phyloP scores from a whole-genome alignment of 495 filamentous ascomycete genomes.

The Daldinia grandis region DNA sequence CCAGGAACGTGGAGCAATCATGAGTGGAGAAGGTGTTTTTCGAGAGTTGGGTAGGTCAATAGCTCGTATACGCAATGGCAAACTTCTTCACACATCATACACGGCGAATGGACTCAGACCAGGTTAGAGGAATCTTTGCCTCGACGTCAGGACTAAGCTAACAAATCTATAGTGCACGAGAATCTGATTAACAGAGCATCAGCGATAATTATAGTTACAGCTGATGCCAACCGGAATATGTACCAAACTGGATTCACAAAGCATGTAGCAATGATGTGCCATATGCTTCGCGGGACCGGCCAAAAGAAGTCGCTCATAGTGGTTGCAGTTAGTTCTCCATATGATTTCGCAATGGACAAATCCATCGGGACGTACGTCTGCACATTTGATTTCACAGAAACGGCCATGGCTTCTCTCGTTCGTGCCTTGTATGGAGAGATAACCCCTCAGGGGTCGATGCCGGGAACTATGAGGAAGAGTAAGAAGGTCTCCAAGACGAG shows the following conservation, averaged over 20 bases:
- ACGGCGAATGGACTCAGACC: slow-evolving; percentile 88
- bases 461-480: slow-evolving; percentile 82
- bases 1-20: slow-evolving; percentile 72
- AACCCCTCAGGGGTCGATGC: slow-evolving; percentile 73
- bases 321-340: slow-evolving; percentile 89
- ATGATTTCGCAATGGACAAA: slow-evolving; percentile 93
- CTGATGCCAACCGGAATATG: slow-evolving; percentile 87
- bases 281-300: slow-evolving; percentile 61
- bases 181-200: slow-evolving; percentile 86
- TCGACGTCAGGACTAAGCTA: not conserved
- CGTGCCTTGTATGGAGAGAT: slow-evolving; percentile 83
- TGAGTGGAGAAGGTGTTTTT: slow-evolving; percentile 89
- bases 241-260: slow-evolving; percentile 93
- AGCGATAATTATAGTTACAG: slow-evolving; percentile 85
- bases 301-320: slow-evolving; percentile 80
- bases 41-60: slow-evolving; percentile 82
- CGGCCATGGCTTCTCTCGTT: slow-evolving; percentile 81
- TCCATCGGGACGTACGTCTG: slow-evolving; percentile 88
- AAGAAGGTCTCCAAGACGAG: slow-evolving; percentile 81
- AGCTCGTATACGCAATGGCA: slow-evolving; percentile 79
- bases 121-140: slow-evolving; percentile 42
- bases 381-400: slow-evolving; percentile 94
- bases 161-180: slow-evolving; percentile 70
- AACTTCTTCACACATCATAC: slow-evolving; percentile 89
- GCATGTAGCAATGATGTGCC: slow-evolving; percentile 92